Conservation (phyloP, 2,329 filamentous ascomycete genomes). For the Aplosporella prunicola region DNA sequence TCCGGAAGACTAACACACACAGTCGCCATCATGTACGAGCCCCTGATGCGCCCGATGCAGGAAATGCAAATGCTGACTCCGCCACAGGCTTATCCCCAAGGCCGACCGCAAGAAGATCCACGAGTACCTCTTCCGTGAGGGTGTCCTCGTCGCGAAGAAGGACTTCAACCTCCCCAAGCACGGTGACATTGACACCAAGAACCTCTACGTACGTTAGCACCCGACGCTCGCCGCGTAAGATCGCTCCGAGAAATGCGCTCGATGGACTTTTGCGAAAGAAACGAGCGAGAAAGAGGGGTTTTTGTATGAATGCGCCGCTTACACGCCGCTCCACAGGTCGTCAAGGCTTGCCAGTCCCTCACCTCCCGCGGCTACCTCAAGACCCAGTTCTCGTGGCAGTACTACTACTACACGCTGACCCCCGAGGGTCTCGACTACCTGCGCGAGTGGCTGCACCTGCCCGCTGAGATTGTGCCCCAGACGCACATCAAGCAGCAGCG, state of each 20-base stretch:
- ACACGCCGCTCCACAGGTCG: conserved; percentile 47
- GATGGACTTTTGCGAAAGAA: neutral
- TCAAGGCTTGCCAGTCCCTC: conserved; percentile 98
- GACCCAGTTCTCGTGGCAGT: conserved; percentile 81
- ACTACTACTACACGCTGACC: conserved; percentile 98
- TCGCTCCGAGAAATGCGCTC: neutral
- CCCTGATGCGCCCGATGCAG: neutral
- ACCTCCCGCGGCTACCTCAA: conserved; percentile 98
- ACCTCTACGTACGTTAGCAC: conserved; percentile 63
- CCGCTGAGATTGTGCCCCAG: conserved; percentile 97
- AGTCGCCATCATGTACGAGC: conserved; percentile 11
- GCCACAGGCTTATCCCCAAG: conserved; percentile 90
- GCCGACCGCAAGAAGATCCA: conserved; percentile 99
- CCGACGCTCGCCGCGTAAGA: no score
- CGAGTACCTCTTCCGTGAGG: conserved; percentile 80
- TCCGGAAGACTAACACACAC: conserved; percentile 9
- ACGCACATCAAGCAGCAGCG: conserved; percentile 99
- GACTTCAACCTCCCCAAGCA: conserved; percentile 98
- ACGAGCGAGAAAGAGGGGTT: neutral
- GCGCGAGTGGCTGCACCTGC: conserved; percentile 99
- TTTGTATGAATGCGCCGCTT: no score
- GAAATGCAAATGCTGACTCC: neutral
- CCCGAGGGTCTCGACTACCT: conserved; percentile 99
- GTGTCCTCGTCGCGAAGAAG: conserved; percentile 12
- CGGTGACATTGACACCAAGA: conserved; percentile 97